Evolutionary conservation across 2,329 filamentous ascomycete species (phyloP).

Genomic region (Trichoderma lentiforme): DNA sequence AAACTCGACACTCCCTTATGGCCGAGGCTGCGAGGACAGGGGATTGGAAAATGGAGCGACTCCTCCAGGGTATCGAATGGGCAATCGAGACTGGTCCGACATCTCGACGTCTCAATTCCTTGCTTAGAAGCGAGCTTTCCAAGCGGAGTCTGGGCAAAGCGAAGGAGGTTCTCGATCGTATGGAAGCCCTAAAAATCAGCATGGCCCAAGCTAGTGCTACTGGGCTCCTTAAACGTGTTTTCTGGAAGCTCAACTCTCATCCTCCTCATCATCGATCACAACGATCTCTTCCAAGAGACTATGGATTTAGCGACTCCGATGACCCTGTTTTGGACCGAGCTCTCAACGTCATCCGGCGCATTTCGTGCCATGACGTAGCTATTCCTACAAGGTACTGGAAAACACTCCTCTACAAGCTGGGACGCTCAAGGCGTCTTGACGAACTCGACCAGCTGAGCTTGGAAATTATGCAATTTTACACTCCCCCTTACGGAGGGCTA

Average conservation of each 20-base stretch:
- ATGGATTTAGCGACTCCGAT: neutral
- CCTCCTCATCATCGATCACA: slow-evolving; percentile 19
- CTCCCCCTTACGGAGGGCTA: slow-evolving; percentile 29
- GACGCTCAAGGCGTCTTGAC: slow-evolving; percentile 41
- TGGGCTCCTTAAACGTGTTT: slow-evolving; percentile 27
- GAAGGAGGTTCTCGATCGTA: slow-evolving; percentile 31
- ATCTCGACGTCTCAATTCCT: slow-evolving; percentile 26
- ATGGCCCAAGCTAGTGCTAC: slow-evolving; percentile 30
- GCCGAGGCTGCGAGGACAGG: slow-evolving; percentile 29
- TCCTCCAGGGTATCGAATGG: slow-evolving; percentile 44
- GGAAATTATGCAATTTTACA: slow-evolving; percentile 42
- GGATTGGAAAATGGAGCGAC: slow-evolving; percentile 41
- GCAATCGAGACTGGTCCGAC: slow-evolving; percentile 23
- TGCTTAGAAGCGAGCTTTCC: slow-evolving; percentile 22
- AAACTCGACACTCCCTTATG: slow-evolving; percentile 40
- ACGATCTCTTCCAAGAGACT: neutral
- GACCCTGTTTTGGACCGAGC: slow-evolving; percentile 31
- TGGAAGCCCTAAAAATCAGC: slow-evolving; percentile 30
- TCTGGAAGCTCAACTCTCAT: slow-evolving; percentile 30
- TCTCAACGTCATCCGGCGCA: slow-evolving; percentile 29
- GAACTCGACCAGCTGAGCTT: slow-evolving; percentile 45
- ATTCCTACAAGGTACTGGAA: slow-evolving; percentile 41
- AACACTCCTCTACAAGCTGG: slow-evolving; percentile 42
- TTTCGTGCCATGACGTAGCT: slow-evolving; percentile 32
- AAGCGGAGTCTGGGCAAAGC: slow-evolving; percentile 24